phyloP scores from a whole-genome alignment of 2,329 filamentous ascomycete genomes.

The Phoma herbarum region DNA sequence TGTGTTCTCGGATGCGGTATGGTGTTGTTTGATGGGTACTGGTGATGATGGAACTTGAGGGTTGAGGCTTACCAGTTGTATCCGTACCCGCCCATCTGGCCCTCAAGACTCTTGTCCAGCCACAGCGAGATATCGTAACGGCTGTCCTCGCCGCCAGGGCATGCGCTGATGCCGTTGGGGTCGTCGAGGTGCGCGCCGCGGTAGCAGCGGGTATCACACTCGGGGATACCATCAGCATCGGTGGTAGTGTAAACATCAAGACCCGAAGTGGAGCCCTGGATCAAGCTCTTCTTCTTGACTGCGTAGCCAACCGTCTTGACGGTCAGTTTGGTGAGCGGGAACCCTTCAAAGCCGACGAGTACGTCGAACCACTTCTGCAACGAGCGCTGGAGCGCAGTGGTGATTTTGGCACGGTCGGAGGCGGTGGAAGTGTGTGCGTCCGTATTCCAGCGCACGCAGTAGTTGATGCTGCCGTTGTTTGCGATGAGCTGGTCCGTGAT shows the following conservation, averaged over 20 bases:
- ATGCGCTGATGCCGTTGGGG: background rate
- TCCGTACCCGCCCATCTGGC: constrained; percentile 51
- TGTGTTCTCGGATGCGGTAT: no score
- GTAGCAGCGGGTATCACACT: background rate
- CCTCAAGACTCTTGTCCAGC: constrained; percentile 57
- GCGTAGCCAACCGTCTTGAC: constrained; percentile 57
- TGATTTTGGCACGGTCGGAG: constrained; percentile 51
- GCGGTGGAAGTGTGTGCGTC: constrained; percentile 50
- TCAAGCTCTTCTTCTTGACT: constrained; percentile 47
- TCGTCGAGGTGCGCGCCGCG: background rate
- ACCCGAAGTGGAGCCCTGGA: background rate
- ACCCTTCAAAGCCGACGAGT: constrained; percentile 57
- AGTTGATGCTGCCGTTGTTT: constrained; percentile 49
- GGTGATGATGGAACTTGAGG: no score
- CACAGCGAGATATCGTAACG: constrained; percentile 55
- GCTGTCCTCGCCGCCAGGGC: constrained; percentile 47
- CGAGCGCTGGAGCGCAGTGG: constrained; percentile 46
- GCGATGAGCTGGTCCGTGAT: constrained; percentile 41
- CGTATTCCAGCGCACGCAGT: constrained; percentile 58
- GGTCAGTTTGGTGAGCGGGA: constrained; percentile 53
- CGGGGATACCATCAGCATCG: background rate
- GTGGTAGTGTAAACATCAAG: background rate
- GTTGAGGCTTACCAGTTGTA: constrained; percentile 51
- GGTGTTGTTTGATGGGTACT: no score
- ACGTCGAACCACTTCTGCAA: constrained; percentile 57